These are phyloP conservation scores for Ceratocystis huliohia DNA, from an alignment of 2,329 filamentous ascomycete genomes.

Conservation along the genomic window DNA sequence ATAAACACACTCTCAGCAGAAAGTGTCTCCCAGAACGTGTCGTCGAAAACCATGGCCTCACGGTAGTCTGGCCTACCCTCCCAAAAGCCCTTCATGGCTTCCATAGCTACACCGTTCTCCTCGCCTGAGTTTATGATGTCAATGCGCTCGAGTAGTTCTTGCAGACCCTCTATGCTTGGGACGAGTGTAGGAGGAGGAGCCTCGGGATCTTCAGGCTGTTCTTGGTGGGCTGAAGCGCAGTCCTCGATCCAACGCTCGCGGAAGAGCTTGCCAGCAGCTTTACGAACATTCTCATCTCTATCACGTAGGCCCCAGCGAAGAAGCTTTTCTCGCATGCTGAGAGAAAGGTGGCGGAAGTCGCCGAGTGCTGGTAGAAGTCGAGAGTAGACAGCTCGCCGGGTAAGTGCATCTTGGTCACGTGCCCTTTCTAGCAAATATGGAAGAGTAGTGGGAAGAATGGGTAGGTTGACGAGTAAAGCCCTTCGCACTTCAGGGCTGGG, in stretches of 20 bases:
- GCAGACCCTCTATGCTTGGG: constrained; percentile 67
- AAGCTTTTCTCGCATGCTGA: constrained; percentile 90
- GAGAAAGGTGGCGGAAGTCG: constrained; percentile 84
- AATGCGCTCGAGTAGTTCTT: constrained; percentile 86
- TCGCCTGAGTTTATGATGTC: constrained; percentile 83
- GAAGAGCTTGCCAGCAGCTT: constrained; percentile 81
- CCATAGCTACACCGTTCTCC: constrained; percentile 78
- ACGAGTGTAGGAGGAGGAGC: constrained; percentile 36
- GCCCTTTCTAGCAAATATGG: constrained; percentile 83
- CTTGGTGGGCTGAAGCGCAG: constrained; percentile 57
- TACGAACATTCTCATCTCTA: constrained; percentile 84
- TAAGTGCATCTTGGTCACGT: constrained; percentile 73
- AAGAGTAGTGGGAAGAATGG: constrained; percentile 67
- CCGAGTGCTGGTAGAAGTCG: constrained; percentile 75
- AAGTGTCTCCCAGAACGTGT: constrained; percentile 67
- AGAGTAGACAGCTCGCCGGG: constrained; percentile 74
- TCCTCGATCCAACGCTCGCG: constrained; percentile 96
- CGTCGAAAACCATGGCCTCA: constrained; percentile 57
- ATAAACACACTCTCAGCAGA: constrained; percentile 82
- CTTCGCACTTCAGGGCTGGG: constrained; percentile 86
- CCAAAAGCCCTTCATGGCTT: constrained; percentile 96
- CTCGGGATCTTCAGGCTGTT: constrained; percentile 43
- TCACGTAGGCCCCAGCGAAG: constrained; percentile 90
- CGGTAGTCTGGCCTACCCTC: constrained; percentile 75
- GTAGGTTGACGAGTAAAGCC: constrained; percentile 80